phyloP scores from a whole-genome alignment of 805 yeast genomes.

The Yamadazyma kitorensis region DNA sequence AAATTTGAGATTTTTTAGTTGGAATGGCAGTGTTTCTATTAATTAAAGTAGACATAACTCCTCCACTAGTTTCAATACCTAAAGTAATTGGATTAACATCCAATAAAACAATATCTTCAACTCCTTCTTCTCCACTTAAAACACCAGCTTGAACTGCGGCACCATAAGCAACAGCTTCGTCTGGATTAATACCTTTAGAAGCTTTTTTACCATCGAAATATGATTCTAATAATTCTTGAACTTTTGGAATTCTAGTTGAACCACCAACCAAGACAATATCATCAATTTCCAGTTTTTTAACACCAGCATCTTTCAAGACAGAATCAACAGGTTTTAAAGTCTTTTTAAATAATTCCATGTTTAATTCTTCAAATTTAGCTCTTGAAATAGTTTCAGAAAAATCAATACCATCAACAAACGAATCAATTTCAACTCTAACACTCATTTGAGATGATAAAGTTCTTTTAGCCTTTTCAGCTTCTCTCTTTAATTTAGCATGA shows the following conservation, averaged over 20 bases:
- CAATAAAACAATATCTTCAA: slow-evolving; percentile 91
- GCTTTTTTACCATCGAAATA: slow-evolving; percentile 57
- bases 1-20: slow-evolving; percentile 97
- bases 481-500: slow-evolving; percentile 45
- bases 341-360: slow-evolving; percentile 42
- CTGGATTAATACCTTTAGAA: slow-evolving; percentile 48
- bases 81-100: slow-evolving; percentile 98
- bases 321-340: slow-evolving; percentile 48
- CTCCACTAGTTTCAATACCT: slow-evolving; percentile 99
- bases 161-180: slow-evolving; percentile 51
- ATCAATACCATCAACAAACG: slow-evolving; percentile 48
- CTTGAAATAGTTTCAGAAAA: slow-evolving; percentile 45
- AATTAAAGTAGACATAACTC: slow-evolving; percentile 97
- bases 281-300: slow-evolving; percentile 43
- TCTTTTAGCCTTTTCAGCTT: slow-evolving; percentile 50
- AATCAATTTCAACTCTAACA: slow-evolving; percentile 45
- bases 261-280: slow-evolving; percentile 50
- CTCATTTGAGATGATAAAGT: slow-evolving; percentile 53
- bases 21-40: slow-evolving; percentile 99
- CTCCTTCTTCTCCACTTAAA: slow-evolving; percentile 93
- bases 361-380: slow-evolving; percentile 49
- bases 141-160: slow-evolving; percentile 99
- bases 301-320: slow-evolving; percentile 45
- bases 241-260: slow-evolving; percentile 51
- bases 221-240: slow-evolving; percentile 45